phyloP scores from a whole-genome alignment of 2,329 filamentous ascomycete genomes.

The Paecilomyces dactylethromorphus region DNA sequence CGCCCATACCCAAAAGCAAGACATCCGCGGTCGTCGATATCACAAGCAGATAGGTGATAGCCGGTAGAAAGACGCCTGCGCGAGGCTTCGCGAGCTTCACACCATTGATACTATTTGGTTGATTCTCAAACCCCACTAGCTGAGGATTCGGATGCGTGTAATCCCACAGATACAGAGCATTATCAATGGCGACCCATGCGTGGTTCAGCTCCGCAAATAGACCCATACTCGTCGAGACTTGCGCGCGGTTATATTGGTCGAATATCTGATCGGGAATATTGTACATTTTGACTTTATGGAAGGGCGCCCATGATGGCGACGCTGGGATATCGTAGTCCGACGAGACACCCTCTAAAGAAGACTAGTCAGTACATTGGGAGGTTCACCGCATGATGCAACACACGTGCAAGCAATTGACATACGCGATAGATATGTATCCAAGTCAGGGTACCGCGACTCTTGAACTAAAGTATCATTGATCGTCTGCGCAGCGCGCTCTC shows the following conservation, averaged over 20 bases:
- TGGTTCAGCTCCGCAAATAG: constrained; percentile 91
- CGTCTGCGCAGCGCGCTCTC: constrained; percentile 73
- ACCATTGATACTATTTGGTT: constrained; percentile 79
- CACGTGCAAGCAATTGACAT: constrained; percentile 36
- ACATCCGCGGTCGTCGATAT: constrained; percentile 83
- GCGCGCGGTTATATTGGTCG: constrained; percentile 80
- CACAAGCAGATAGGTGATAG: constrained; percentile 82
- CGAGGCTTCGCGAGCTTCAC: constrained; percentile 83
- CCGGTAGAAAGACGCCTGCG: constrained; percentile 75
- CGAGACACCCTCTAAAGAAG: constrained; percentile 67
- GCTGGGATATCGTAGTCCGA: constrained; percentile 80
- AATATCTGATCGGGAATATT: constrained; percentile 88
- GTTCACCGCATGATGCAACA: not conserved
- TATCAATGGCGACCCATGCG: constrained; percentile 94
- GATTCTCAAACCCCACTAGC: constrained; percentile 85
- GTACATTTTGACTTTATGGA: constrained; percentile 79
- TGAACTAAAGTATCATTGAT: constrained; percentile 72
- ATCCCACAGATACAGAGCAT: constrained; percentile 94
- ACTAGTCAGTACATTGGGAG: constrained; percentile 20
- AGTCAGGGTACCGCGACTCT: constrained; percentile 77
- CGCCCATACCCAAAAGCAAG: constrained; percentile 75
- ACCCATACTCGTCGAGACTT: constrained; percentile 89
- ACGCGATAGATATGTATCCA: constrained; percentile 87
- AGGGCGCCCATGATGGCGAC: constrained; percentile 71
- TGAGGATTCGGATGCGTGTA: constrained; percentile 90